phyloP scores from a whole-genome alignment of 2,329 filamentous ascomycete species.

The Cytospora mali region DNA sequence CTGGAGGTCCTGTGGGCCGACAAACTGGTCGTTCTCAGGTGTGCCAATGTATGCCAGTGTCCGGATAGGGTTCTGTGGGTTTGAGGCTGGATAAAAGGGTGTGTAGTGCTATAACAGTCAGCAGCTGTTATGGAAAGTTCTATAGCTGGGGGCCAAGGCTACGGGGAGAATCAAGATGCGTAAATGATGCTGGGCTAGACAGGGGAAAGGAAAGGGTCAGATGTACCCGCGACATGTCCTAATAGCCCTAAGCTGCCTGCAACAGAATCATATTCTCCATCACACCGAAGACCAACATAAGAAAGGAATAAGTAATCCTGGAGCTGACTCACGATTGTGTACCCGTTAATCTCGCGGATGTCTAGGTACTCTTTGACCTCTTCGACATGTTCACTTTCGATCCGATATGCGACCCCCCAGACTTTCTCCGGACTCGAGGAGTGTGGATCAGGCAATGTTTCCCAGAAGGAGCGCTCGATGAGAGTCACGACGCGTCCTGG shows the following conservation, averaged over 20 bases:
- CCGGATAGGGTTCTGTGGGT: constrained; percentile 16
- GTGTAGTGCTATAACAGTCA: constrained; percentile 67
- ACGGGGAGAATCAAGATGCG: not conserved
- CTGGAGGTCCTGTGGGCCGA: constrained; percentile 79
- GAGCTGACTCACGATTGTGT: constrained; percentile 62
- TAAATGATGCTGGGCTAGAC: not conserved
- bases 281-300: not conserved
- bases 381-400: constrained; percentile 69
- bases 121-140: not conserved
- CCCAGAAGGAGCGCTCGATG: constrained; percentile 83
- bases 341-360: constrained; percentile 96
- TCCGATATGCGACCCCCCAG: constrained; percentile 93
- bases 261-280: not conserved
- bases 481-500: constrained; percentile 93
- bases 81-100: constrained; percentile 68
- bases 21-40: constrained; percentile 89
- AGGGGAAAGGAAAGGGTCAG: not conserved
- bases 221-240: constrained; percentile 19
- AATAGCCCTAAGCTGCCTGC: constrained; percentile 4
- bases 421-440: constrained; percentile 65
- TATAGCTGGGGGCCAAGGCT: not conserved
- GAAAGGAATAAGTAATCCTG: not conserved
- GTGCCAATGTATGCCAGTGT: constrained; percentile 72
- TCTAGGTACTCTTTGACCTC: constrained; percentile 89
- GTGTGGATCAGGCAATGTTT: constrained; percentile 70